A percentile compares a stretch with the other conserved stretches of the same genome.
phyloP scores from a whole-genome alignment of 2,329 filamentous ascomycete species.

The Escovopsis sp. region DNA sequence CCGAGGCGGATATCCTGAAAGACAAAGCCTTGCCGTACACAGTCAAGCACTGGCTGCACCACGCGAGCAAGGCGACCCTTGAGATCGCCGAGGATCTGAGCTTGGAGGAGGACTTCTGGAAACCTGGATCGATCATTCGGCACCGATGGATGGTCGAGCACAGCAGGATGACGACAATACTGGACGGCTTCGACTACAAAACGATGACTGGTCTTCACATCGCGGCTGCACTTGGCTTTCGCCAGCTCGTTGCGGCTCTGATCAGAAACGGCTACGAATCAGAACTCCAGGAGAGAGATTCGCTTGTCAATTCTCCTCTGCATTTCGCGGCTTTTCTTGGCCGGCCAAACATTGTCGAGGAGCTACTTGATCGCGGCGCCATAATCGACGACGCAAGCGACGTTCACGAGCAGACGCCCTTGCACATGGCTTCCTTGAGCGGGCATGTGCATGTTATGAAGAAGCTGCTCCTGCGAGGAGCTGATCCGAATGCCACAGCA shows the following conservation, averaged over 20 bases:
- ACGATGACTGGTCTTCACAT: slow-evolving; percentile 22
- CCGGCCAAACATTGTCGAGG: slow-evolving; percentile 20
- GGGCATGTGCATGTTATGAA: slow-evolving; percentile 25
- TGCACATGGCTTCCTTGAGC: slow-evolving; percentile 23
- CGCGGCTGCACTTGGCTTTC: slow-evolving; percentile 22
- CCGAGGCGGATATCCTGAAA: slow-evolving; percentile 14
- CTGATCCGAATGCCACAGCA: slow-evolving; percentile 19
- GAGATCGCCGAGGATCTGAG: slow-evolving; percentile 27
- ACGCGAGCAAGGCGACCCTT: slow-evolving; percentile 24
- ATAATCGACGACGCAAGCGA: slow-evolving; percentile 19
- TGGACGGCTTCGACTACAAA: slow-evolving; percentile 15
- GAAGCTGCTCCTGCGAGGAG: slow-evolving; percentile 21
- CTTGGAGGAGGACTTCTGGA: slow-evolving; percentile 24
- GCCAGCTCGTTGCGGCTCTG: slow-evolving; percentile 20
- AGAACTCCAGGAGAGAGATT: slow-evolving; percentile 19
- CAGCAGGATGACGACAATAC: slow-evolving; percentile 15
- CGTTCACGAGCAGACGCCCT: slow-evolving; percentile 16
- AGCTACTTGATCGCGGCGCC: slow-evolving; percentile 19
- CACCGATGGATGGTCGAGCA: slow-evolving; percentile 23
- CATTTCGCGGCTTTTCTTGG: slow-evolving; percentile 17
- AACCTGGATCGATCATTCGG: slow-evolving; percentile 18
- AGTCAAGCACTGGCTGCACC: slow-evolving; percentile 25
- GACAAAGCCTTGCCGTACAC: slow-evolving; percentile 19
- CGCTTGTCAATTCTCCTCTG: slow-evolving; percentile 17
- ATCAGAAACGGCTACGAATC: slow-evolving; percentile 21